A percentile compares a stretch with the other conserved stretches of the same genome.
These are phyloP conservation scores for Zizania palustris DNA, from an alignment of 202 grass and related monocot genomes.

Conservation along the genomic window DNA sequence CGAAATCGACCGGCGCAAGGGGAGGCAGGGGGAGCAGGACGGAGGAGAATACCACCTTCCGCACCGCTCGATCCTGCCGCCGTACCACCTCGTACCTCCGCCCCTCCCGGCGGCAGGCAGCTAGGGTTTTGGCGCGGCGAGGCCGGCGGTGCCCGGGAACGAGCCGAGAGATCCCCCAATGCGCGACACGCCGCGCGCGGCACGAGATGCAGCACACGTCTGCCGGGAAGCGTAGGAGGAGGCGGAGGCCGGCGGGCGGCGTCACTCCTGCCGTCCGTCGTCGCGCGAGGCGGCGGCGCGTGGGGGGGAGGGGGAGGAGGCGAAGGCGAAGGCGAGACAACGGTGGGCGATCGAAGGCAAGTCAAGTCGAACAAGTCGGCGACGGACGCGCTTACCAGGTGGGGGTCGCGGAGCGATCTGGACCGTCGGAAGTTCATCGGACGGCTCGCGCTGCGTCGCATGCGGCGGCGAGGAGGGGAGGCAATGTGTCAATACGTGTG, in stretches of 20 bases:
- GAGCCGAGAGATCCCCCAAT: conserved; percentile 53
- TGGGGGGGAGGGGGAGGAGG: background rate
- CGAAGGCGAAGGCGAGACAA: background rate
- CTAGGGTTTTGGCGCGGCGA: conserved; percentile 14
- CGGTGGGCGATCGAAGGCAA: background rate
- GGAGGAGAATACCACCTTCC: conserved; percentile 20
- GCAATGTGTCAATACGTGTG: too few relatives aligned
- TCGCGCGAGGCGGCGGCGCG: background rate
- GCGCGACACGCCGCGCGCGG: background rate
- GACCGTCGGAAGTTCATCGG: background rate
- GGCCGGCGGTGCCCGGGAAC: background rate
- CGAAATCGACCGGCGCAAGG: background rate
- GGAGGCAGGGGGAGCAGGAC: background rate
- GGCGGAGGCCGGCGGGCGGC: background rate
- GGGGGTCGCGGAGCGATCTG: too few relatives aligned
- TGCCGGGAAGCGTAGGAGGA: background rate
- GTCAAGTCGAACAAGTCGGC: conserved; percentile 40
- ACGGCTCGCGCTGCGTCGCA: background rate
- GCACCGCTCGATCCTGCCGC: background rate
- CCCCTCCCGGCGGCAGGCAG: background rate
- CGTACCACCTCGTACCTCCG: background rate
- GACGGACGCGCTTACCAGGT: background rate
- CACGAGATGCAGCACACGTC: background rate
- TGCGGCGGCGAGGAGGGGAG: too few relatives aligned
- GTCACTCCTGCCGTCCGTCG: background rate